phyloP scores from a whole-genome alignment of 345 rosid species.

The Salix exigua region DNA sequence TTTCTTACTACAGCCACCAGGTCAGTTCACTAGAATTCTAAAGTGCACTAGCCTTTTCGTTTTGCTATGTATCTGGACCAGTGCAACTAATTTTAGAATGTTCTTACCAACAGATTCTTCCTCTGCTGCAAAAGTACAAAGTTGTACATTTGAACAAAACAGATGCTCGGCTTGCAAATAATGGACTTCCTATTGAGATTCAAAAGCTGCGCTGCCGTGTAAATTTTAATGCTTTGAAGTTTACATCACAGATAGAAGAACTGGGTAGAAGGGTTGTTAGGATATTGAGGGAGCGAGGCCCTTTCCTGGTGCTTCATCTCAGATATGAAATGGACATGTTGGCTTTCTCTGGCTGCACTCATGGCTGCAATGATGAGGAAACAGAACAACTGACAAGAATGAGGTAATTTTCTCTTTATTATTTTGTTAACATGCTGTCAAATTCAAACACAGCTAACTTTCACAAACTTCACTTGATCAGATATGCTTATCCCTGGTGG shows the following conservation, averaged over 20 bases:
- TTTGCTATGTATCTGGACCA: neutral
- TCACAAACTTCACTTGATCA: slow-evolving; percentile 17
- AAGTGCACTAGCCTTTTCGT: neutral
- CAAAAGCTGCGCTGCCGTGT: slow-evolving; percentile 91
- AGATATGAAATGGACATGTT: slow-evolving; percentile 99
- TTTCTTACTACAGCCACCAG: slow-evolving; percentile 77
- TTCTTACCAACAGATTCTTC: slow-evolving; percentile 68
- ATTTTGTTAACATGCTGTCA: neutral
- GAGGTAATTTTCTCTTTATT: slow-evolving; percentile 46
- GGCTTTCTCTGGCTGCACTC: slow-evolving; percentile 95
- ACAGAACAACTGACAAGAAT: slow-evolving; percentile 77
- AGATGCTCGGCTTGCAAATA: slow-evolving; percentile 89
- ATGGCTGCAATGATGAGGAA: slow-evolving; percentile 74
- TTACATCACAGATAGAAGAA: slow-evolving; percentile 78
- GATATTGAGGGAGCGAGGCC: slow-evolving; percentile 77
- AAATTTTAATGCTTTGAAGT: slow-evolving; percentile 73
- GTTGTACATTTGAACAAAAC: slow-evolving; percentile 84
- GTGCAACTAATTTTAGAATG: slow-evolving; percentile 11
- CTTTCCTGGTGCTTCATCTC: slow-evolving; percentile 85
- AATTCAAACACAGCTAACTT: neutral
- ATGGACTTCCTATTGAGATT: slow-evolving; percentile 66
- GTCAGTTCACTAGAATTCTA: slow-evolving; percentile 28
- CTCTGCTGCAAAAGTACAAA: slow-evolving; percentile 73
- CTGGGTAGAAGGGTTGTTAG: slow-evolving; percentile 65
- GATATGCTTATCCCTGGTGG: slow-evolving; percentile 91